Base-by-base conservation (phyloP, 108 stramenopile species). In the Cyclotella cryptica region DNA sequence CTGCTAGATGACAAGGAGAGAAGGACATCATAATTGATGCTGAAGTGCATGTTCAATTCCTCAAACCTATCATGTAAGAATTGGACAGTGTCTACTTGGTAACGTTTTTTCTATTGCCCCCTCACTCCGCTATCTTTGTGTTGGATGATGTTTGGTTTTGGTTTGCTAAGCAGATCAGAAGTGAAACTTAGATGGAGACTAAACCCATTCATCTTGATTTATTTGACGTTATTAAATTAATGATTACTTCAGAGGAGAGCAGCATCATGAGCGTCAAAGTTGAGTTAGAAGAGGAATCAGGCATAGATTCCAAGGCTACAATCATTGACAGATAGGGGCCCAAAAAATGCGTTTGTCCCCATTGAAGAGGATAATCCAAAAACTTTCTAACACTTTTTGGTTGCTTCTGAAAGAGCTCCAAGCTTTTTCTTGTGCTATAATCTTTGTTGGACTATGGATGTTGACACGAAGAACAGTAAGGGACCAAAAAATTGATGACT, bases 21-120 rank as follows among this genome's bases (percentile, higher is more conserved):
- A 71, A 80, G 54, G 88, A 87, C 41, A 58, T 95, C n/a, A 45
- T 78, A 0, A 72, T 96, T 43, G 79, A 93, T 58, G 92, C 92
- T 60, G 95, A 92, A 13, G 77, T 93, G 18, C 86, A 86, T 75
- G 91, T 96, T 28, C 83, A 85, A 22, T 92, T 96, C 74, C 78
- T 78, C 54, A 93, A 93, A 77, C 80, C 67, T 14, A 88, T 84
- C 47, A 85, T 93, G 89, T 68, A 53, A 52, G 67, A 2, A 35
- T 35, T 35, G 35, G 35, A 35, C 6, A 6, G 2, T 35, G 2
- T 35, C 35, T 35, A 6, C 6, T 35, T 6, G 2, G 4, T 2
- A 6, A 35, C 2, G 35, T 35, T 35, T 35, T 35, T 35, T 35
- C 4, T 35, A 35, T 35, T 6, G 6, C 35, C 6, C 6, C 35